Evolutionary conservation across 2,329 filamentous ascomycete genomes (phyloP).

Genomic region (Aulographum hederae): DNA sequence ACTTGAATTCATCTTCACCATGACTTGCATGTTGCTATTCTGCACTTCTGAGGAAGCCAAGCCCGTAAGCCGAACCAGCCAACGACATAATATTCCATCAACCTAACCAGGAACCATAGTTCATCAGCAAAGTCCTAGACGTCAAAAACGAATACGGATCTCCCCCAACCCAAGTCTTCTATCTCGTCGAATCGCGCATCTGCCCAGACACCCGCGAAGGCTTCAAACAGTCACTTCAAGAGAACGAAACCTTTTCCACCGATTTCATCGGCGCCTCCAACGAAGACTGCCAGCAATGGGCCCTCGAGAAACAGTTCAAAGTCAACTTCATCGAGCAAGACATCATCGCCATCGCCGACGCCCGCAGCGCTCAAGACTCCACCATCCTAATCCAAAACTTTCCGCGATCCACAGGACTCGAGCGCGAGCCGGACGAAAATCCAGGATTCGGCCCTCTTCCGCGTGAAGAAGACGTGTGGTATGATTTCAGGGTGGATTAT

Average conservation of each 20-base stretch:
- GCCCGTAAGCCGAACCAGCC: neutral
- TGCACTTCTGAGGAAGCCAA: neutral
- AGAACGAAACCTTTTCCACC: neutral
- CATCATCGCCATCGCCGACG: neutral
- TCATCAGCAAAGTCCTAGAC: neutral
- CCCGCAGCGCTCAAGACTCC: neutral
- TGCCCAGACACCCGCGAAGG: neutral
- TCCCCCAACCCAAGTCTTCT: too few species aligned
- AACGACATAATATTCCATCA: neutral
- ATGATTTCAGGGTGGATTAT: neutral
- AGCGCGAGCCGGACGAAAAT: neutral
- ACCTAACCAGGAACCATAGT: neutral
- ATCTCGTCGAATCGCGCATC: neutral
- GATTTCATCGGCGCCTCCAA: neutral
- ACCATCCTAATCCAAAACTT: neutral
- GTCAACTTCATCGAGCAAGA: neutral
- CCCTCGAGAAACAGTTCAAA: neutral
- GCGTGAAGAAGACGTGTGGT: neutral
- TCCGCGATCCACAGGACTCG: neutral
- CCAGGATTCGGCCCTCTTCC: neutral
- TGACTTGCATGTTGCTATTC: neutral
- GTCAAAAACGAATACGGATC: too few species aligned
- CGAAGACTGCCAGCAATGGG: neutral
- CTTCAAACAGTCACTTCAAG: too few species aligned
- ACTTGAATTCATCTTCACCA: too few species aligned